phyloP scores from a whole-genome alignment of 2,329 filamentous ascomycete species.

The Aspergillus latus region DNA sequence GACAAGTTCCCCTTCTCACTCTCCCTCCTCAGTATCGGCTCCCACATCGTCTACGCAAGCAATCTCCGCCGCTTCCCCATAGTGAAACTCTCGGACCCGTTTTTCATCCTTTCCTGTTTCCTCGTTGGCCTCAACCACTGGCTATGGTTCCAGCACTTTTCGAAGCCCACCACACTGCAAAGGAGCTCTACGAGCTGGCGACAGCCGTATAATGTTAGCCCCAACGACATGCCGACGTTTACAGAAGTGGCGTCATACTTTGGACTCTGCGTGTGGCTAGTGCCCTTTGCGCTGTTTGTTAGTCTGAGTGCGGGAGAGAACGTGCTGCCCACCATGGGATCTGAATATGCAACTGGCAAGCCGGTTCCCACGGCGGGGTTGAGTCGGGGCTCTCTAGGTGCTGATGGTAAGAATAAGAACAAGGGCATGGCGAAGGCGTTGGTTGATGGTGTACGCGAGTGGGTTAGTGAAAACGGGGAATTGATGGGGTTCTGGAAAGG shows the following conservation, averaged over 20 bases:
- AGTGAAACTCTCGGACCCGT: slow-evolving; percentile 81
- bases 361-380: slow-evolving; percentile 26
- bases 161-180: slow-evolving; percentile 54
- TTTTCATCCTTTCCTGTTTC: slow-evolving; percentile 81
- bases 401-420: slow-evolving; percentile 48
- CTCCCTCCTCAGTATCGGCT: slow-evolving; percentile 71
- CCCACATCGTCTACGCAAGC: slow-evolving; percentile 81
- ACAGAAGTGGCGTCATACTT: slow-evolving; percentile 96
- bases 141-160: slow-evolving; percentile 94
- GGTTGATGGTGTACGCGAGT: slow-evolving; percentile 59
- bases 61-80: slow-evolving; percentile 76
- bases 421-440: slow-evolving; percentile 64
- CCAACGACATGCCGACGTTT: slow-evolving; percentile 68
- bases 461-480: slow-evolving; percentile 62
- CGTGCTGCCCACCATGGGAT: slow-evolving; percentile 87
- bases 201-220: slow-evolving; percentile 44
- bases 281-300: slow-evolving; percentile 93
- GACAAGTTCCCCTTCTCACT: slow-evolving; percentile 82
- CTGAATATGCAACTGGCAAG: slow-evolving; percentile 65
- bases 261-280: slow-evolving; percentile 92
- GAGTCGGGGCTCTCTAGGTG: slow-evolving; percentile 25
- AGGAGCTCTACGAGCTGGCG: slow-evolving; percentile 35
- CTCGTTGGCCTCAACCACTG: slow-evolving; percentile 90
- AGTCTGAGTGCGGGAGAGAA: slow-evolving; percentile 93
- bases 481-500: slow-evolving; percentile 63